Evolutionary conservation across 345 rosid genomes (phyloP).

Genomic region (Aegle marmelos): DNA sequence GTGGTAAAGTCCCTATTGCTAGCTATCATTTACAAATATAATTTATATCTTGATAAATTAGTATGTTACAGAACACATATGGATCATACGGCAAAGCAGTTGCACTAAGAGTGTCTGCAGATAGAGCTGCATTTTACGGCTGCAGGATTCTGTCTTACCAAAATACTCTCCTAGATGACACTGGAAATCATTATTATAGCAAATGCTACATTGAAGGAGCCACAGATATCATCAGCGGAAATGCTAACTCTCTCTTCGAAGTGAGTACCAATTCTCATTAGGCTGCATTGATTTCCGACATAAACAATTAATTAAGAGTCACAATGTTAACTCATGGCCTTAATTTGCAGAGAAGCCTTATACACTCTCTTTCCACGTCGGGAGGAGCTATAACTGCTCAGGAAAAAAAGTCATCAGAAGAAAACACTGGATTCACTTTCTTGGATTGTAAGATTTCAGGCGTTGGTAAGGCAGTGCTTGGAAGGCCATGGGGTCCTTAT

Average conservation of each 20-base stretch:
- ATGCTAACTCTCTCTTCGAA: constrained; percentile 58
- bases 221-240: constrained; percentile 77
- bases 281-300: no score
- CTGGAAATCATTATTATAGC: constrained; percentile 65
- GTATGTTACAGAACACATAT: constrained; percentile 42
- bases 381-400: constrained; percentile 75
- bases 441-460: constrained; percentile 68
- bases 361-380: constrained; percentile 48
- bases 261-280: constrained; percentile 25
- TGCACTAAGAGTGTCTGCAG: constrained; percentile 64
- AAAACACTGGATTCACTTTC: constrained; percentile 66
- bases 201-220: constrained; percentile 78
- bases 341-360: constrained; percentile 45
- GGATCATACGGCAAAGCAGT: constrained; percentile 56
- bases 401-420: constrained; percentile 36
- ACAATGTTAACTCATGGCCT: no score
- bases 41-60: no score
- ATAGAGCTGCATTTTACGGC: constrained; percentile 59
- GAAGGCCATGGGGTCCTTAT: constrained; percentile 80
- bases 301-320: no score
- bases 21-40: no score
- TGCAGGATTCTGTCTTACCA: constrained; percentile 64
- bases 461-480: constrained; percentile 41
- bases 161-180: constrained; percentile 69
- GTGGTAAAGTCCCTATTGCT: no score